phyloP scores from a whole-genome alignment of 2,329 filamentous ascomycete species.

The Colletotrichum agaves region DNA sequence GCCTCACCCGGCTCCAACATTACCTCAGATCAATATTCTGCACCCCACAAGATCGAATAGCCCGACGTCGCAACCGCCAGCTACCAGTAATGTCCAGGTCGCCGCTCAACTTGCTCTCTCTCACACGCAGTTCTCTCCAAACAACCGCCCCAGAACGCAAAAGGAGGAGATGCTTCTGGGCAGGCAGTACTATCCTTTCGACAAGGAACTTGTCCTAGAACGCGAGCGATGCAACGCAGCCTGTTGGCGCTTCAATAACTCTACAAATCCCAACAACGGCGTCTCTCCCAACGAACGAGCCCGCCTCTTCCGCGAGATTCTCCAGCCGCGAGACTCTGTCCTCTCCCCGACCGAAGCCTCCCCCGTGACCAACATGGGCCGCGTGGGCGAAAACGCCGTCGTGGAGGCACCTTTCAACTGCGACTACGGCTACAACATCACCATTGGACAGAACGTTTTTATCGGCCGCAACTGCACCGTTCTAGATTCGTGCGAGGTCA shows the following conservation, averaged over 20 bases:
- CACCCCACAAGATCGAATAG: constrained; percentile 62
- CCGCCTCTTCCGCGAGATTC: constrained; percentile 76
- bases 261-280: constrained; percentile 77
- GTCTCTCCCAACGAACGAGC: constrained; percentile 75
- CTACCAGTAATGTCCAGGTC: constrained; percentile 60
- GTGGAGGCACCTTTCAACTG: constrained; percentile 92
- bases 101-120: constrained; percentile 70
- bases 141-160: constrained; percentile 66
- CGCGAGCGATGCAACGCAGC: constrained; percentile 86
- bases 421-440: constrained; percentile 96
- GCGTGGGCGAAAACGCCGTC: constrained; percentile 77
- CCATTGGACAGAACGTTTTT: constrained; percentile 84
- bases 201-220: constrained; percentile 81
- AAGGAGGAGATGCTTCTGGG: constrained; percentile 92
- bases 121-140: constrained; percentile 60
- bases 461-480: constrained; percentile 88
- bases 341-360: constrained; percentile 66
- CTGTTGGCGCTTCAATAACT: constrained; percentile 88
- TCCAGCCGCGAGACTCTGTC: constrained; percentile 70
- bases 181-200: constrained; percentile 81
- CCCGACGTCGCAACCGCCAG: constrained; percentile 50
- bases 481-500: constrained; percentile 85
- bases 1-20: constrained; percentile 57
- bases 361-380: constrained; percentile 65
- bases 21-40: constrained; percentile 69